Base-by-base conservation (phyloP, 2,329 filamentous ascomycete genomes). In the Biscogniauxia marginata region DNA sequence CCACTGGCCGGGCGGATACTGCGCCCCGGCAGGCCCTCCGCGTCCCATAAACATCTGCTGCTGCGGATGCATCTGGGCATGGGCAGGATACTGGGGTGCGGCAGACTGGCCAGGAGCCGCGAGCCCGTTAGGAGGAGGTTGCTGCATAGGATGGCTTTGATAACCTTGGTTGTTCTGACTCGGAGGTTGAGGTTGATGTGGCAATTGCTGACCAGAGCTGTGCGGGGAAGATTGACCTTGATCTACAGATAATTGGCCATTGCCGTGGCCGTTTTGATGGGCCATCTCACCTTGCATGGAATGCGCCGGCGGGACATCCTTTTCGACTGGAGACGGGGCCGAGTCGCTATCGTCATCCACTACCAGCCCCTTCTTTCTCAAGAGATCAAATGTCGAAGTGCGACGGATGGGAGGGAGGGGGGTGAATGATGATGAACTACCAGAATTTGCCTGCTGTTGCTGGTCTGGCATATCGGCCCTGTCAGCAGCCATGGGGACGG, bases 361-460 rank as follows among this genome's bases (percentile, higher is more conserved):
- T 18, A 70, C 66, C 7, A 61, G 45, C 39, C 71, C 73, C 54
- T 72, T 74, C 53, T 65, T 70, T 34, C 69, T 68, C 54, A 80
- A 62, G 25, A 77, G 64, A 45, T 79, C 79, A 67, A 87, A 83
- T 3, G 81, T 82, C 16, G 84, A 86, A 13, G 77, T 78, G 25
- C 82, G 77, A 47, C 82, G 77, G 56, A 87, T 84, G 1, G 82
- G 82, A 3, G 84, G 84, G 39, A 87, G 69, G 1, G 81, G 81
- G 20, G 79, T 72, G 59, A 86, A 86, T 1, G 81, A 84, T 1
- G 79, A 74, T n/a, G 52, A 53, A 20, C 45, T 59, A 24, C 22
- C 34, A 7, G 46, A 46, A 11, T 44, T 49, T 21, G 47, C 53
- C 16, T 47, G 46, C n/a, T 53, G 53, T 8, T 49, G 20, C 19